Evolutionary conservation across 192 early-diverging fungal genomes (phyloP).

Genomic region (Gonapodya prolifera): DNA sequence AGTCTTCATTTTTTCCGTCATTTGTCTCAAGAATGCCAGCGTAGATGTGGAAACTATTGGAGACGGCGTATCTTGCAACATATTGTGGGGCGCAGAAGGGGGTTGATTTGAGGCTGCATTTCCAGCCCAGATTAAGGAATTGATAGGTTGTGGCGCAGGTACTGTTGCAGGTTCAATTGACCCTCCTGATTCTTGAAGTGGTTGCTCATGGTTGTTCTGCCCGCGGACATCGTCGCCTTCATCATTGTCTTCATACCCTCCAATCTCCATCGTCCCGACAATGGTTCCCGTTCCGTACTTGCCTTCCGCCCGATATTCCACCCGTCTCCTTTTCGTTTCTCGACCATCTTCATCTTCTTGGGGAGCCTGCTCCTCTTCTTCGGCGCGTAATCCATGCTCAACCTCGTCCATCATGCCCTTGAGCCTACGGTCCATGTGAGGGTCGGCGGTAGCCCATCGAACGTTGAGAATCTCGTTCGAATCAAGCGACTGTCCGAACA

Average conservation of each 20-base stretch:
- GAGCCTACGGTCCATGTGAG: conserved; percentile 12
- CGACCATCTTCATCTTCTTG: neutral
- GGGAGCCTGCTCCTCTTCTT: neutral
- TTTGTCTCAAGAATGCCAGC: neutral
- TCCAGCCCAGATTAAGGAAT: neutral
- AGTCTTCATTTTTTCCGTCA: neutral
- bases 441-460: conserved; percentile 77
- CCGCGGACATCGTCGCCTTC: neutral
- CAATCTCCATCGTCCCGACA: neutral
- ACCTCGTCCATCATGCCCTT: conserved; percentile 6
- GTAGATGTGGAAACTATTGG: neutral
- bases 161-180: neutral
- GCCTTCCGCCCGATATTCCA: neutral
- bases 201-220: neutral
- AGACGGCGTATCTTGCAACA: neutral
- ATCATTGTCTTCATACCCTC: neutral
- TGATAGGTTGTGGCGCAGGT: neutral
- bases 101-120: neutral
- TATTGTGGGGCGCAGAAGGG: neutral
- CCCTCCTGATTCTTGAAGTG: neutral
- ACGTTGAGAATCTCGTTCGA: conserved; percentile 54
- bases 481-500: conserved; percentile 69
- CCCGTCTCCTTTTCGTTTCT: neutral
- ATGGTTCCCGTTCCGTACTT: neutral
- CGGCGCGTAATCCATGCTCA: conserved; percentile 1